phyloP scores from a whole-genome alignment of 495 filamentous ascomycete genomes.

The Pyronema omphalodes region DNA sequence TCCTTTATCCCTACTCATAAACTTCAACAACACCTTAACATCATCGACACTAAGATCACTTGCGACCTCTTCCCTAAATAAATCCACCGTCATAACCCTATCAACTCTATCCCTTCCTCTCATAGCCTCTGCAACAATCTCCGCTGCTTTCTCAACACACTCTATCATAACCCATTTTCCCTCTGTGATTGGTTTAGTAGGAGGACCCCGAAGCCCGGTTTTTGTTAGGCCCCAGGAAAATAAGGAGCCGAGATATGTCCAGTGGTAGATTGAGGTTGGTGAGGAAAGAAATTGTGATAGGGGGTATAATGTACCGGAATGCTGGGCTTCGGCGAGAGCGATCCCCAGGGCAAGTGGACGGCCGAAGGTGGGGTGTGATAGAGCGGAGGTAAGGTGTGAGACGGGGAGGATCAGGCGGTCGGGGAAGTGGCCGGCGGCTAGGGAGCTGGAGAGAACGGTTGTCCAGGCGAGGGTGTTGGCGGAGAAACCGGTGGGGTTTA shows the following conservation, averaged over 20 bases:
- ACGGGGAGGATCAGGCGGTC: background rate
- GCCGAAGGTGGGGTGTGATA: conserved; percentile 36
- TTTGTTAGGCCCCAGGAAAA: conserved; percentile 60
- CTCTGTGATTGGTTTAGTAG: conserved; percentile 20
- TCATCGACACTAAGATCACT: conserved; percentile 44
- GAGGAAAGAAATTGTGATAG: conserved; percentile 31
- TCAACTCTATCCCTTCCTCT: too few species aligned
- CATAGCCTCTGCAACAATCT: too few species aligned
- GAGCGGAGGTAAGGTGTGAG: background rate
- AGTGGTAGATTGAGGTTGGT: conserved; percentile 45
- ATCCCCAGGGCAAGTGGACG: conserved; percentile 63
- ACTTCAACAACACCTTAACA: conserved; percentile 49
- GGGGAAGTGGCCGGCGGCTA: conserved; percentile 41
- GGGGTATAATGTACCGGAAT: conserved; percentile 47
- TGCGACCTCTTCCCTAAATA: conserved; percentile 42
- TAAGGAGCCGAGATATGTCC: conserved; percentile 40
- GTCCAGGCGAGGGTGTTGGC: conserved; percentile 79
- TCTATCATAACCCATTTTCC: conserved; percentile 32
- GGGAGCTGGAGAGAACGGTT: conserved; percentile 47
- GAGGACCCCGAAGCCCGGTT: conserved; percentile 36
- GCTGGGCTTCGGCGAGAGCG: conserved; percentile 52
- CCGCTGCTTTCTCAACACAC: conserved; percentile 29
- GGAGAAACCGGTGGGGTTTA: conserved; percentile 78
- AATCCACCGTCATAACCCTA: conserved; percentile 45
- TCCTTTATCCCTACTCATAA: conserved; percentile 49